Conservation (phyloP, 2,329 filamentous ascomycete genomes). For the Aspergillus ustus region DNA sequence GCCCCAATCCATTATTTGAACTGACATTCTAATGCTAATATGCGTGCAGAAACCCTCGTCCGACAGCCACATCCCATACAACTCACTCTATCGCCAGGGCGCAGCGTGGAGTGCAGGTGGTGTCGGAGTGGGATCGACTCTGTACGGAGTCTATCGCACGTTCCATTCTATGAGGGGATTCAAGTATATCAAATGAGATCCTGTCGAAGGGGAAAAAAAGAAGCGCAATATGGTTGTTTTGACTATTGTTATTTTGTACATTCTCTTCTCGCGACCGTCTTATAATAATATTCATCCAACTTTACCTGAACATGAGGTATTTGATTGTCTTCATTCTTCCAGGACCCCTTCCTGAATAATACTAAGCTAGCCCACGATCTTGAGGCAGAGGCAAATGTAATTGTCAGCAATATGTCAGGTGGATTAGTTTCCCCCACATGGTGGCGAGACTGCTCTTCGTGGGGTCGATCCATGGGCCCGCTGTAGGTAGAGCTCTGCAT, state of each 20-base stretch:
- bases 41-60: background rate
- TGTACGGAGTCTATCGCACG: constrained; percentile 17
- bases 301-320: too few species aligned
- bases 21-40: background rate
- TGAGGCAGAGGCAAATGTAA: background rate
- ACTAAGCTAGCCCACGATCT: too few species aligned
- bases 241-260: too few species aligned
- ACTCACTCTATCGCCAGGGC: constrained; percentile 11
- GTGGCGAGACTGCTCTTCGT: background rate
- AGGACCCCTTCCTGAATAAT: too few species aligned
- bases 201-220: too few species aligned
- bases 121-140: constrained; percentile 14
- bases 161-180: constrained; percentile 15
- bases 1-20: background rate
- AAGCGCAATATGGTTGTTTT: too few species aligned
- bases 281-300: too few species aligned
- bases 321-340: too few species aligned
- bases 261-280: too few species aligned
- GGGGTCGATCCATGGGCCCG: background rate
- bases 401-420: background rate
- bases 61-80: constrained; percentile 12
- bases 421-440: background rate
- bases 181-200: constrained; percentile 13
- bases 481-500: background rate
- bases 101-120: constrained; percentile 14